Conservation (phyloP, 306 rosid genomes). For the Delonix regia region DNA sequence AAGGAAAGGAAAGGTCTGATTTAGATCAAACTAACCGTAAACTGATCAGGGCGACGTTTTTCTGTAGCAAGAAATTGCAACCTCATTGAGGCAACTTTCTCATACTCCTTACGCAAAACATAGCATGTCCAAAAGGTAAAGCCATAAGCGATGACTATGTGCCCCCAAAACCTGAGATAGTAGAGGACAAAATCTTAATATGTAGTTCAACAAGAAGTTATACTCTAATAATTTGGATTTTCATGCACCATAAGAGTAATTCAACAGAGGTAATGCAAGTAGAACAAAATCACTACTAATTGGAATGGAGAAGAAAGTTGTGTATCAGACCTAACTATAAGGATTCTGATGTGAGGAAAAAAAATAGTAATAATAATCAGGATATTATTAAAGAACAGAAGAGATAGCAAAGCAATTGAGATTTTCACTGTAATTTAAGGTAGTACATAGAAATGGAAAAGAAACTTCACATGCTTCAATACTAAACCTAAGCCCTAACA, state of each 20-base stretch:
- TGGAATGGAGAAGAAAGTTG: too few relatives aligned
- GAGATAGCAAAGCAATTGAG: slow-evolving; percentile 21
- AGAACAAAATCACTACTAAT: too few relatives aligned
- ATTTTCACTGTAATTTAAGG: background rate
- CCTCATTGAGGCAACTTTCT: slow-evolving; percentile 72
- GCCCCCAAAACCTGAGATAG: slow-evolving; percentile 77
- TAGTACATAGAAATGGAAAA: background rate
- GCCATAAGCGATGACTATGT: slow-evolving; percentile 76
- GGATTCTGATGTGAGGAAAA: too few relatives aligned
- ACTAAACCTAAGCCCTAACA: slow-evolving; percentile 11
- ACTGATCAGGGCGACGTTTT: slow-evolving; percentile 91
- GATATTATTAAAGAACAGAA: background rate
- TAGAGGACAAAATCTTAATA: slow-evolving; percentile 22
- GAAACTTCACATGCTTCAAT: background rate
- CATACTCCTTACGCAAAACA: slow-evolving; percentile 80
- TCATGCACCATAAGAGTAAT: background rate
- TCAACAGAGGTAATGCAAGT: background rate
- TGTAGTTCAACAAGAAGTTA: slow-evolving; percentile 20
- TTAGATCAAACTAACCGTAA: slow-evolving; percentile 58
- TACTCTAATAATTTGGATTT: background rate
- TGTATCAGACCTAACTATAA: too few relatives aligned
- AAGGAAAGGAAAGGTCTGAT: background rate
- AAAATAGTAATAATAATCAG: background rate
- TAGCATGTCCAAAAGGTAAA: slow-evolving; percentile 92
- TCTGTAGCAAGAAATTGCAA: slow-evolving; percentile 81